Evolutionary conservation across 768 basidiomycete genomes (phyloP).

Genomic region (Tephrocybe sp.): DNA sequence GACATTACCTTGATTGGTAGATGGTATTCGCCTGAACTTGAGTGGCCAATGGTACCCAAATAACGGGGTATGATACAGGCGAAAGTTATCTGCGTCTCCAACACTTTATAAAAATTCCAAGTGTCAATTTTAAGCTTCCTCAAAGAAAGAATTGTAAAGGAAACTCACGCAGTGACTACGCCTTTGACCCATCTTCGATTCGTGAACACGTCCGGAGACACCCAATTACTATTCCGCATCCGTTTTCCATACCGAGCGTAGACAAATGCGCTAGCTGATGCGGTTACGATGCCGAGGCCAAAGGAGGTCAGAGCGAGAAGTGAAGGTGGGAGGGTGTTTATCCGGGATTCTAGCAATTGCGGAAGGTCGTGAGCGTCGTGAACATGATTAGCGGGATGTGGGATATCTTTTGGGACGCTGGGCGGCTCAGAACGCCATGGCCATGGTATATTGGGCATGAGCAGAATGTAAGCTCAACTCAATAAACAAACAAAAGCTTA

Average conservation of each 20-base stretch:
- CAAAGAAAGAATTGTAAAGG: background rate
- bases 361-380: background rate
- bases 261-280: conserved; percentile 29
- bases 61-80: conserved; percentile 82
- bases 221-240: conserved; percentile 62
- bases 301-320: conserved; percentile 34
- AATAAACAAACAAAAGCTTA: background rate
- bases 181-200: conserved; percentile 73
- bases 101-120: conserved; percentile 43
- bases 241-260: conserved; percentile 56
- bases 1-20: conserved; percentile 48
- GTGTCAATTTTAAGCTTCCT: background rate
- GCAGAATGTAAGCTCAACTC: background rate
- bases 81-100: conserved; percentile 86
- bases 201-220: conserved; percentile 60
- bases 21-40: conserved; percentile 65
- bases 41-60: conserved; percentile 74
- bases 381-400: background rate
- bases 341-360: conserved; percentile 5
- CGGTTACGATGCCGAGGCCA: conserved; percentile 35
- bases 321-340: conserved; percentile 26
- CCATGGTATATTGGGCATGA: conserved; percentile 17
- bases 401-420: background rate
- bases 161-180: conserved; percentile 68
- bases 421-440: conserved; percentile 9